Percentiles rank a stretch among this genome's conserved stretches.
These are phyloP conservation scores for Annulohypoxylon bovei DNA, from an alignment of 495 filamentous ascomycete genomes.

Conservation along the genomic window DNA sequence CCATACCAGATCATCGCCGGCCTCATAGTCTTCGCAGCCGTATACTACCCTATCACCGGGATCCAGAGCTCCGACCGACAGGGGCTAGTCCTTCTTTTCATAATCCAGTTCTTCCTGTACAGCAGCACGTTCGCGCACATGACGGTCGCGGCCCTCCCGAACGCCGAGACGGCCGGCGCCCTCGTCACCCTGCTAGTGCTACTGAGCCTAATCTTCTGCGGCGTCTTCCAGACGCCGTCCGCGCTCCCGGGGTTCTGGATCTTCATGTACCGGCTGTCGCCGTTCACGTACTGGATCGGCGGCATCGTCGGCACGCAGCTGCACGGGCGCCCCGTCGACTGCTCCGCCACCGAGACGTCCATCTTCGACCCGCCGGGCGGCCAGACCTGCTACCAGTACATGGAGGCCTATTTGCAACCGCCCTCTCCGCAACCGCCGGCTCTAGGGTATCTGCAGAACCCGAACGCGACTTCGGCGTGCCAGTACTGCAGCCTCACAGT, in stretches of 20 bases:
- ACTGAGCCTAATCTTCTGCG: slow-evolving; percentile 4
- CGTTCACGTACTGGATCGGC: slow-evolving; percentile 16
- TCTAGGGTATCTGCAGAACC: neutral
- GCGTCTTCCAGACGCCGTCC: neutral
- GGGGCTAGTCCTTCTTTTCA: neutral
- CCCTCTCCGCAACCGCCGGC: neutral
- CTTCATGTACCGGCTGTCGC: slow-evolving; percentile 7
- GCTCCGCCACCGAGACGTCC: slow-evolving; percentile 1
- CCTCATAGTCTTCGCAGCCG: neutral
- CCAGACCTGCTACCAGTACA: neutral
- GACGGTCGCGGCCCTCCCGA: slow-evolving; percentile 5
- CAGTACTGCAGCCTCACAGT: neutral
- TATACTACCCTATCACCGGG: slow-evolving; percentile 8
- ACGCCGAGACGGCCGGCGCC: slow-evolving; percentile 2
- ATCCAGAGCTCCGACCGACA: neutral
- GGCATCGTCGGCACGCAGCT: slow-evolving; percentile 4
- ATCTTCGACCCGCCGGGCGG: neutral
- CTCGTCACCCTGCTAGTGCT: neutral
- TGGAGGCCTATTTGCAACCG: neutral
- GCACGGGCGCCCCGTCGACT: neutral
- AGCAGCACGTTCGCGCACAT: slow-evolving; percentile 9
- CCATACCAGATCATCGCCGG: slow-evolving; percentile 7
- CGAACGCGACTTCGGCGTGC: neutral
- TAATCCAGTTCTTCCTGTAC: slow-evolving; percentile 8
- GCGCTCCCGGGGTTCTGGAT: slow-evolving; percentile 8